These are phyloP conservation scores for Diaporthe australafricana DNA, from an alignment of 2,329 filamentous ascomycete species.

Conservation along the genomic window DNA sequence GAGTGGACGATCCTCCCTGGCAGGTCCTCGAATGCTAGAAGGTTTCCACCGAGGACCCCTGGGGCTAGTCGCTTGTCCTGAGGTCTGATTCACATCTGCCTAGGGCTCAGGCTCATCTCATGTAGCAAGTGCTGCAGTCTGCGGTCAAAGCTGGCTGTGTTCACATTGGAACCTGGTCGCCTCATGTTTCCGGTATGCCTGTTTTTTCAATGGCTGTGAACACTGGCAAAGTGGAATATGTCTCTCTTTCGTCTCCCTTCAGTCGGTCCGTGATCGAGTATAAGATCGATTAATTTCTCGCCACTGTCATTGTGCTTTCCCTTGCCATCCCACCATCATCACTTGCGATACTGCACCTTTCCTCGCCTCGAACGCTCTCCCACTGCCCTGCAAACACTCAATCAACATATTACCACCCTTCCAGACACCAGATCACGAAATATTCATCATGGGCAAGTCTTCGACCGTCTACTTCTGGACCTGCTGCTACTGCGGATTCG, in stretches of 20 bases:
- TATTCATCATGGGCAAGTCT: neutral
- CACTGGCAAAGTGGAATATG: neutral
- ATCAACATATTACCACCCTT: neutral
- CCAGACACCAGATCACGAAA: neutral
- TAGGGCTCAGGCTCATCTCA: neutral
- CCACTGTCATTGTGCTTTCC: neutral
- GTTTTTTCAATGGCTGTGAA: conserved; percentile 19
- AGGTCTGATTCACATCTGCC: conserved; percentile 24
- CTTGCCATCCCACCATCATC: neutral
- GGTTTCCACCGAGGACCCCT: neutral
- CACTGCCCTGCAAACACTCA: neutral
- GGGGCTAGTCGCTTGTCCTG: neutral
- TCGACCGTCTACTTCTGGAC: neutral
- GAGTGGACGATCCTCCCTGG: conserved; percentile 10
- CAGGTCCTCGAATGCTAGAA: neutral
- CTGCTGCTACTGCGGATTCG: conserved; percentile 8
- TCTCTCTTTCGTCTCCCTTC: neutral
- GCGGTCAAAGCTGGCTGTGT: conserved; percentile 20
- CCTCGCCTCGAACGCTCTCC: neutral
- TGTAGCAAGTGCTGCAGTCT: conserved; percentile 9
- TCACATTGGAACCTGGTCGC: neutral
- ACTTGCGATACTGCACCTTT: neutral
- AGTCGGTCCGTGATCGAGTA: neutral
- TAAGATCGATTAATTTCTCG: neutral
- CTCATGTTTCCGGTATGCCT: neutral